Percentiles rank a stretch among this genome's conserved stretches.
These are phyloP conservation scores for Choiromyces venosus DNA, from an alignment of 495 filamentous ascomycete genomes.

Conservation along the genomic window DNA sequence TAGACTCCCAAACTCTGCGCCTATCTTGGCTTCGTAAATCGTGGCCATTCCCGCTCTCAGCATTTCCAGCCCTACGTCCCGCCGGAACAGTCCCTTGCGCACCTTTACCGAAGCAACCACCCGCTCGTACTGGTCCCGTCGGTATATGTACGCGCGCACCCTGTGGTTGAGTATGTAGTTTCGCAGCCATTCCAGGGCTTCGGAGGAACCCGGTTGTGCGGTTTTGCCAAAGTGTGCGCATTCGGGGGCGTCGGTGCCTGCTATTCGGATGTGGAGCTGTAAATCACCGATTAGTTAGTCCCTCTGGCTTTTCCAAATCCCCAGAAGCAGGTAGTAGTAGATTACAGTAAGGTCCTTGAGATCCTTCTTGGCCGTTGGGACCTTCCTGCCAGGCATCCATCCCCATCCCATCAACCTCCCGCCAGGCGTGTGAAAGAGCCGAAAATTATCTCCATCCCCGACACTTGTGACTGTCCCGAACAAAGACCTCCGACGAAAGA, in stretches of 20 bases:
- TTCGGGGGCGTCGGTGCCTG: slow-evolving; percentile 90
- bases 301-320: background rate
- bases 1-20: slow-evolving; percentile 72
- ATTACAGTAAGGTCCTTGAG: slow-evolving; percentile 72
- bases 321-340: slow-evolving; percentile 12
- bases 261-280: slow-evolving; percentile 77
- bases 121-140: slow-evolving; percentile 84
- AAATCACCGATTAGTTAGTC: slow-evolving; percentile 6
- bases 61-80: slow-evolving; percentile 88
- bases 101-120: slow-evolving; percentile 82
- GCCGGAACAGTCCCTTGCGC: slow-evolving; percentile 55
- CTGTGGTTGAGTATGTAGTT: slow-evolving; percentile 64
- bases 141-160: slow-evolving; percentile 73
- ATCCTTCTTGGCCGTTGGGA: slow-evolving; percentile 61
- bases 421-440: slow-evolving; percentile 88
- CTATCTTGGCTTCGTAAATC: slow-evolving; percentile 73
- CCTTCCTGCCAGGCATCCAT: slow-evolving; percentile 69
- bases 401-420: slow-evolving; percentile 84
- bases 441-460: slow-evolving; percentile 92
- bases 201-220: slow-evolving; percentile 73
- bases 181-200: slow-evolving; percentile 73
- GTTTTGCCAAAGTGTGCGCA: slow-evolving; percentile 83
- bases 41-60: slow-evolving; percentile 74
- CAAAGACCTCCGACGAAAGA: slow-evolving; percentile 65
- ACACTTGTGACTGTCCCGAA: slow-evolving; percentile 87